Percentiles rank a stretch among this genome's conserved stretches.
Evolutionary conservation across 2,329 filamentous ascomycete species (phyloP).

Genomic region (Diaporthe humulicola): DNA sequence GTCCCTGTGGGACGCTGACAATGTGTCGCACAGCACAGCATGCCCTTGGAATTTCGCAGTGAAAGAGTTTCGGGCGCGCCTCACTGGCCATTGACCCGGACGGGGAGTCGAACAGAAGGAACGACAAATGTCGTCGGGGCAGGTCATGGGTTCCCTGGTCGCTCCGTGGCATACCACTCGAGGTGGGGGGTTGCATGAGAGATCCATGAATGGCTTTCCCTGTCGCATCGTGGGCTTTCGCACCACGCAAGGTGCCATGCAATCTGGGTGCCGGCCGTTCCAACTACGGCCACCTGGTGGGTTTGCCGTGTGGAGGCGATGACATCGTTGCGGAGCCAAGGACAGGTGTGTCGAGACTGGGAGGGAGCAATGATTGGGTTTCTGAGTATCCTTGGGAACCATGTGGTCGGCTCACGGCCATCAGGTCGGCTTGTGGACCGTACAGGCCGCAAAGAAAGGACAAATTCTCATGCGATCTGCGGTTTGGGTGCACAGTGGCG

Average conservation of each 20-base stretch:
- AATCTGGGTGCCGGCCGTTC: conserved; percentile 9
- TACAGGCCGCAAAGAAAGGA: conserved; percentile 14
- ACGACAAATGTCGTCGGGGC: conserved; percentile 7
- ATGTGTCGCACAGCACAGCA: conserved; percentile 12
- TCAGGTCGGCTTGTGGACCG: conserved; percentile 26
- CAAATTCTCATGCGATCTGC: conserved; percentile 32
- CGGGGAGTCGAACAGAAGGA: not conserved
- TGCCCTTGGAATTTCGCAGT: conserved; percentile 2
- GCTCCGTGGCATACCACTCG: conserved; percentile 2
- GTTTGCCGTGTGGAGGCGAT: conserved; percentile 32
- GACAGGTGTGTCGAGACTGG: conserved; percentile 15
- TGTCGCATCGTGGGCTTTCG: conserved; percentile 15
- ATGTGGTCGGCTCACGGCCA: conserved; percentile 38
- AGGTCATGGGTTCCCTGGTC: conserved; percentile 18
- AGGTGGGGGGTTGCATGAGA: conserved; percentile 24
- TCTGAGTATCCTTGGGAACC: conserved; percentile 31
- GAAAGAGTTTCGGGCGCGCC: not conserved
- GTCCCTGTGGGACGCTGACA: not conserved
- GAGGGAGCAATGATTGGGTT: conserved; percentile 26
- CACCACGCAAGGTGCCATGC: conserved; percentile 28
- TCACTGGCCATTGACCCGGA: not conserved
- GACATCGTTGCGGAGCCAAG: conserved; percentile 35
- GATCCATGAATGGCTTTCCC: not conserved
- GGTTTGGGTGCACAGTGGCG: conserved; percentile 37
- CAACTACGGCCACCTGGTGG: conserved; percentile 27